Evolutionary conservation across 139 green algal species (phyloP).

Genomic region (Auxenochlorella protothecoides): DNA sequence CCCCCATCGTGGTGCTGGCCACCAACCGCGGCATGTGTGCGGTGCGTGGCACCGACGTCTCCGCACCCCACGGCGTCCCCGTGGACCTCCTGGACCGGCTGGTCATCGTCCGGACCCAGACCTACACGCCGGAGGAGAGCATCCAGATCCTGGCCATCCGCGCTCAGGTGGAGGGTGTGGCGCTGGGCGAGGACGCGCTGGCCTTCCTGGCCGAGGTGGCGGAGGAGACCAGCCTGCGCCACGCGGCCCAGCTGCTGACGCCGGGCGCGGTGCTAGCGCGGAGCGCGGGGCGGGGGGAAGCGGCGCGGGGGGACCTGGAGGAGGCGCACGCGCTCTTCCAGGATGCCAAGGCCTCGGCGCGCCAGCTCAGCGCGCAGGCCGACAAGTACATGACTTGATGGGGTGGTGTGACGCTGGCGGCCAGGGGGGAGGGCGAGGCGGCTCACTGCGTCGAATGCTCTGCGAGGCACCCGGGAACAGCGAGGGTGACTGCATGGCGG

Average conservation of each 20-base stretch:
- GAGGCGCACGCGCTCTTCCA: conserved; percentile 77
- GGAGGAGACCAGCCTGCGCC: conserved; percentile 71
- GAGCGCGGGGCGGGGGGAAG: conserved; percentile 44
- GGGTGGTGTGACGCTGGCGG: too few species aligned
- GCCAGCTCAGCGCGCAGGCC: conserved; percentile 79
- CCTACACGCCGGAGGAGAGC: conserved; percentile 83
- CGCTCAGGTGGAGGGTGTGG: conserved; percentile 83
- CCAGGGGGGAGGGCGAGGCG: too few species aligned
- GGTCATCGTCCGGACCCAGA: conserved; percentile 97
- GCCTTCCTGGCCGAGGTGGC: conserved; percentile 76
- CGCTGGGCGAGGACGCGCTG: conserved; percentile 80
- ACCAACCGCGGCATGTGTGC: conserved; percentile 94
- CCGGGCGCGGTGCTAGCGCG: conserved; percentile 59
- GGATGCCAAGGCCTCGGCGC: conserved; percentile 87
- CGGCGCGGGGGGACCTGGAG: conserved; percentile 60
- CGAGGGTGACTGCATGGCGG: too few species aligned
- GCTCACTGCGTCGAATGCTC: too few species aligned
- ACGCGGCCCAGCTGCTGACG: conserved; percentile 78
- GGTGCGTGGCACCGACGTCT: conserved; percentile 77
- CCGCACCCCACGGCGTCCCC: conserved; percentile 86
- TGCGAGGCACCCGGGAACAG: too few species aligned
- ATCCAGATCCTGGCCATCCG: conserved; percentile 85
- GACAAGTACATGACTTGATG: conserved; percentile 87
- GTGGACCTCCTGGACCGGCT: conserved; percentile 95
- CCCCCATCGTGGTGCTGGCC: conserved; percentile 96